A percentile compares a stretch with the other conserved stretches of the same genome.
These are phyloP conservation scores for Phytophthora lateralis DNA, from an alignment of 352 stramenopile genomes.

Conservation along the genomic window DNA sequence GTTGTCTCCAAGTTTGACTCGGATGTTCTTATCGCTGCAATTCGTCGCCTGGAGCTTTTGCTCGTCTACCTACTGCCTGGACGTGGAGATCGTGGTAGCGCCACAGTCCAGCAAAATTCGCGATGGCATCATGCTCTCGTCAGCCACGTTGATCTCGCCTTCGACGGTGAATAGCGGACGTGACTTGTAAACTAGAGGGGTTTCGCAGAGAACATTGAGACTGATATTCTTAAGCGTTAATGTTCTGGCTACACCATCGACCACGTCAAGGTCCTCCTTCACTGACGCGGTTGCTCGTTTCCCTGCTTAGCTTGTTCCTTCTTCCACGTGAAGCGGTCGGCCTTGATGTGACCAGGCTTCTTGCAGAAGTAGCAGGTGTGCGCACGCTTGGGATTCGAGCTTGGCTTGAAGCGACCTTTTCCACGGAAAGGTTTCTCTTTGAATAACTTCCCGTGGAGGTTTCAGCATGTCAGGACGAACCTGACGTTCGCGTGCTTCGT, in stretches of 20 bases:
- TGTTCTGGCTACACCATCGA: slow-evolving; percentile 4
- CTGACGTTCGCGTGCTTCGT: not conserved
- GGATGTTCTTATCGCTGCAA: no score
- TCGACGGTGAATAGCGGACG: not conserved
- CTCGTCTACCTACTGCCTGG: slow-evolving; percentile 3
- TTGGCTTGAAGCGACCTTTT: slow-evolving; percentile 16
- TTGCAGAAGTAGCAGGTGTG: slow-evolving; percentile 11
- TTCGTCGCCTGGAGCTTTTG: no score
- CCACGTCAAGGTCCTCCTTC: slow-evolving; percentile 6
- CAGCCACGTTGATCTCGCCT: not conserved
- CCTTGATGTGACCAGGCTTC: slow-evolving; percentile 8
- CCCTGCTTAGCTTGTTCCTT: slow-evolving; percentile 3
- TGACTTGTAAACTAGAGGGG: slow-evolving; percentile 11
- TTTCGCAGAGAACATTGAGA: slow-evolving; percentile 15
- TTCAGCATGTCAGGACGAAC: not conserved
- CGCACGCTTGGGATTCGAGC: not conserved
- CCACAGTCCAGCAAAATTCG: slow-evolving; percentile 7
- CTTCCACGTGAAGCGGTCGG: slow-evolving; percentile 3
- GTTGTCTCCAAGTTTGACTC: no score
- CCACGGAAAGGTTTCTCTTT: slow-evolving; percentile 1
- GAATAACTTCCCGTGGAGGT: not conserved
- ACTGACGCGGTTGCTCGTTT: not conserved
- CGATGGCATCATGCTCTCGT: not conserved
- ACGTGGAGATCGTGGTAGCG: slow-evolving; percentile 7
- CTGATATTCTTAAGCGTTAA: slow-evolving; percentile 8